These are phyloP conservation scores for Metarhizium guizhouense DNA, from an alignment of 2,329 filamentous ascomycete species.

Conservation along the genomic window DNA sequence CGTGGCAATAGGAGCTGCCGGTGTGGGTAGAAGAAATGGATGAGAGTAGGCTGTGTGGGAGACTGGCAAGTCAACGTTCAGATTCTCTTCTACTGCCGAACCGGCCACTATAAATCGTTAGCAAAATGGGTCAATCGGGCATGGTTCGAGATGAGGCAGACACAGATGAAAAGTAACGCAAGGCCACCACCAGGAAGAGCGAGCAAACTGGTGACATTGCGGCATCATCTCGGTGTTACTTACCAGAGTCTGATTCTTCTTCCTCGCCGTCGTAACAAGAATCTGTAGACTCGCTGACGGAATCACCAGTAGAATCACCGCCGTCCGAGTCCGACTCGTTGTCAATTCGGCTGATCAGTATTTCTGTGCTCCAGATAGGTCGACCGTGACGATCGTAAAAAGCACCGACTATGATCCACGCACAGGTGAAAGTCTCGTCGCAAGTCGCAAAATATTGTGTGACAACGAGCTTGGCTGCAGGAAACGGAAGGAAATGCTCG, in stretches of 20 bases:
- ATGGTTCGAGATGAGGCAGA: not conserved
- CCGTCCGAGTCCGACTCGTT: slow-evolving; percentile 16
- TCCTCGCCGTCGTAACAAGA: slow-evolving; percentile 2
- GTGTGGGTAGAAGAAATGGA: not conserved
- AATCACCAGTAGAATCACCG: slow-evolving; percentile 10
- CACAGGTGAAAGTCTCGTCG: slow-evolving; percentile 28
- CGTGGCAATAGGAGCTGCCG: not conserved
- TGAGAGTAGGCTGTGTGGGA: not conserved
- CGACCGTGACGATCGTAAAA: slow-evolving; percentile 35
- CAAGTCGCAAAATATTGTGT: slow-evolving; percentile 31
- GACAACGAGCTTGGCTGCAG: slow-evolving; percentile 36
- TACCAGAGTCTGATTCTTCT: slow-evolving; percentile 6
- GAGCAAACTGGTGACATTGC: slow-evolving; percentile 5
- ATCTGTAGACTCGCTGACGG: not conserved
- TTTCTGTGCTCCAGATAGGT: slow-evolving; percentile 36
- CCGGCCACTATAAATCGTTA: slow-evolving; percentile 1
- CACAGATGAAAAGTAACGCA: not conserved
- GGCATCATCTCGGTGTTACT: not conserved
- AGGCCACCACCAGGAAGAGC: not conserved
- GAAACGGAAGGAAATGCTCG: slow-evolving; percentile 28
- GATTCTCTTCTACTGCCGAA: slow-evolving; percentile 4
- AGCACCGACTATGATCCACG: slow-evolving; percentile 35
- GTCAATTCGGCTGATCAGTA: slow-evolving; percentile 27
- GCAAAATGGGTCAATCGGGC: not conserved
- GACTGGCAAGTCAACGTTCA: slow-evolving; percentile 1